Conservation (phyloP, 306 rosid genomes). For the Arachis hypogaea region DNA sequence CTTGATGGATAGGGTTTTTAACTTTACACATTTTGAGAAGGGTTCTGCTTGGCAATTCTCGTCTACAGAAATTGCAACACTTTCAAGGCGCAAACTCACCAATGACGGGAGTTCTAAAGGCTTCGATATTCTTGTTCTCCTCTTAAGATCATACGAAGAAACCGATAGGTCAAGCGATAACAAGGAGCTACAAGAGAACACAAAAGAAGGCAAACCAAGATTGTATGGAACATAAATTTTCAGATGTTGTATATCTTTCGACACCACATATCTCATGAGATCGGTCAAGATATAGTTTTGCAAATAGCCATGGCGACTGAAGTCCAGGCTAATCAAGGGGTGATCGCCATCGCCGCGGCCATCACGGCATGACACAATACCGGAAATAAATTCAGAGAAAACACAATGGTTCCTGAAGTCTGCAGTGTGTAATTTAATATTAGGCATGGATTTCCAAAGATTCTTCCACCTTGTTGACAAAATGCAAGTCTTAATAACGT, state of each 20-base stretch:
- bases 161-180: slow-evolving; percentile 5
- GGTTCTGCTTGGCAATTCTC: slow-evolving; percentile 20
- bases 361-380: slow-evolving; percentile 11
- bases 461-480: background rate
- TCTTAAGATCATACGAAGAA: slow-evolving; percentile 23
- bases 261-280: slow-evolving; percentile 24
- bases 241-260: background rate
- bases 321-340: slow-evolving; percentile 14
- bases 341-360: background rate
- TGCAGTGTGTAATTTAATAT: slow-evolving; percentile 15
- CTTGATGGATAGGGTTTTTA: slow-evolving; percentile 1
- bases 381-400: slow-evolving; percentile 26
- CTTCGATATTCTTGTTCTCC: slow-evolving; percentile 2
- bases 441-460: slow-evolving; percentile 20
- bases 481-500: slow-evolving; percentile 4
- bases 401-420: background rate
- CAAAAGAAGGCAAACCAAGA: slow-evolving; percentile 5
- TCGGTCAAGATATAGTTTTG: background rate
- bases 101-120: slow-evolving; percentile 19
- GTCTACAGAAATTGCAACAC: background rate
- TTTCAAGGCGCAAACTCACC: slow-evolving; percentile 5
- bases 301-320: slow-evolving; percentile 3
- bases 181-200: slow-evolving; percentile 29
- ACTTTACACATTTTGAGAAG: slow-evolving; percentile 6
- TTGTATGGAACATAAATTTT: slow-evolving; percentile 17